Percentiles rank a stretch among this genome's conserved stretches.
phyloP scores from a whole-genome alignment of 2,329 filamentous ascomycete species.

The Xylaria sp. region DNA sequence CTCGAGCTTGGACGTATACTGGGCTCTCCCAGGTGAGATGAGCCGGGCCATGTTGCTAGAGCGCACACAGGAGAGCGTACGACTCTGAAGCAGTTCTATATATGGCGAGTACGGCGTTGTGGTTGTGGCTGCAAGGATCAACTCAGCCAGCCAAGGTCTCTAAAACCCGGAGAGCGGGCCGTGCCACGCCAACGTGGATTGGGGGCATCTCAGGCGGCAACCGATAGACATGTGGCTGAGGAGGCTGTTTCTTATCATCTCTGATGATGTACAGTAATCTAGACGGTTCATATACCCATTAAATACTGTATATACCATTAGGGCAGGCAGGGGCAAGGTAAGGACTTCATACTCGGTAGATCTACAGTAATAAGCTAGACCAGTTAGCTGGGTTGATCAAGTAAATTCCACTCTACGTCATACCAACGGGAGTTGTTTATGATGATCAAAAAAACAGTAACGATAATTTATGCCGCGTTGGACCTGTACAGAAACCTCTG shows the following conservation, averaged over 20 bases:
- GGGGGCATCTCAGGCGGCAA: constrained; percentile 8
- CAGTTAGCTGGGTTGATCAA: not conserved
- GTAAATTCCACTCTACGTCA: not conserved
- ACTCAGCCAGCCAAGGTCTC: constrained; percentile 9
- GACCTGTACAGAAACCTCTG: not conserved
- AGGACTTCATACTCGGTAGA: too few species aligned
- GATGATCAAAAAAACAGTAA: not conserved
- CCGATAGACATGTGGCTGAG: constrained; percentile 20
- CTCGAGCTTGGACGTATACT: not conserved
- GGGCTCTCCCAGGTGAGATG: not conserved
- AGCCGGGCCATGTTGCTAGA: not conserved
- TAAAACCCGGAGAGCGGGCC: constrained; percentile 30
- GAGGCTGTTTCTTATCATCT: not conserved
- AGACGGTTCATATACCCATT: not conserved
- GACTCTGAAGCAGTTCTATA: constrained; percentile 10
- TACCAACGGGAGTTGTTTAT: not conserved
- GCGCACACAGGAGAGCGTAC: not conserved
- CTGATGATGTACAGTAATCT: not conserved
- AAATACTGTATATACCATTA: not conserved
- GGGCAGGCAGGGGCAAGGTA: too few species aligned
- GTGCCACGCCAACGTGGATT: constrained; percentile 26
- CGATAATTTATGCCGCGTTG: not conserved
- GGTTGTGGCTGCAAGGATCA: constrained; percentile 30
- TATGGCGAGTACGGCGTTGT: constrained; percentile 21
- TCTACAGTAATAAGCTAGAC: too few species aligned